Percentiles rank a stretch among this genome's conserved stretches.
Conservation (phyloP, 805 yeast genomes). For the Candida taoyuanica region DNA sequence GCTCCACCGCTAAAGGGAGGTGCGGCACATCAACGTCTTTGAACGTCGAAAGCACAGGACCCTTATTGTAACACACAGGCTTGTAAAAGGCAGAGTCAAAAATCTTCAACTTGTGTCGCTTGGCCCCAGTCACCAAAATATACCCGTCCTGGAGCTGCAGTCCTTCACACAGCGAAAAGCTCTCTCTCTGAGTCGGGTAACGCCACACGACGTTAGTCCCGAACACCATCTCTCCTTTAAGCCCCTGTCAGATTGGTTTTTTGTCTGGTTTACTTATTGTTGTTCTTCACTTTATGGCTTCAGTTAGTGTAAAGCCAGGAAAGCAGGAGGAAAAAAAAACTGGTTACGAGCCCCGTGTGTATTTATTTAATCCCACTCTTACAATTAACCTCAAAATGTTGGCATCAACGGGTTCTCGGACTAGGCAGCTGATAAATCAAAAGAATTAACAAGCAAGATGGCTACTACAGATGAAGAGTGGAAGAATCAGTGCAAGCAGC, state of each 20-base stretch:
- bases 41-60: slow-evolving; percentile 34
- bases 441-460: slow-evolving; percentile 1
- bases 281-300: no score
- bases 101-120: slow-evolving; percentile 10
- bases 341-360: not conserved
- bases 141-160: slow-evolving; percentile 31
- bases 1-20: slow-evolving; percentile 39
- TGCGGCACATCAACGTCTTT: slow-evolving; percentile 24
- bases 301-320: no score
- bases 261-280: no score
- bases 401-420: no score
- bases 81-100: slow-evolving; percentile 23
- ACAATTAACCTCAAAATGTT: no score
- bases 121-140: slow-evolving; percentile 21
- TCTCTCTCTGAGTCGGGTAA: slow-evolving; percentile 23
- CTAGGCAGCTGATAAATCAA: not conserved
- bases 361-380: no score
- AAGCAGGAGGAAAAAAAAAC: not conserved
- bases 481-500: slow-evolving; percentile 64
- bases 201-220: slow-evolving; percentile 32
- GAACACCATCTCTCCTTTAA: slow-evolving; percentile 24
- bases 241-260: no score
- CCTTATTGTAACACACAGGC: slow-evolving; percentile 31
- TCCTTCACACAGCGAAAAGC: slow-evolving; percentile 31
- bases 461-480: slow-evolving; percentile 29